phyloP scores from a whole-genome alignment of 257 asterid species.

The Jaltomata sinuosa region DNA sequence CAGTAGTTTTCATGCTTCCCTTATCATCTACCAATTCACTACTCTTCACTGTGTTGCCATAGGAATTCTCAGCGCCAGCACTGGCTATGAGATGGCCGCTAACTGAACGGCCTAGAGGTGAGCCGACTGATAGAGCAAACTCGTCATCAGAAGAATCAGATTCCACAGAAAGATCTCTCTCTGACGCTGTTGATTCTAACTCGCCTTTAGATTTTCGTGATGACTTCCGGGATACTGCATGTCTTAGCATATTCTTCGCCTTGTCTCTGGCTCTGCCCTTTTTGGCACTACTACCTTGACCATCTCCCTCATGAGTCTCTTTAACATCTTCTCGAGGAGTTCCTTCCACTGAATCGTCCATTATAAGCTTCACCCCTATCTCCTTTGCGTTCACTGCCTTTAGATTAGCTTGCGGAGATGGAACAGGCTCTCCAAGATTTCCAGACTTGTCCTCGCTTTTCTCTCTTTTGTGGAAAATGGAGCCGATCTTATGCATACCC shows the following conservation, averaged over 20 bases:
- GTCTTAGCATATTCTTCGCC: not conserved
- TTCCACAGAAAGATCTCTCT: not conserved
- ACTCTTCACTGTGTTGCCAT: not conserved
- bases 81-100: not conserved
- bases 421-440: conserved; percentile 20
- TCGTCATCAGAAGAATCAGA: conserved; percentile 10
- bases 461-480: conserved; percentile 46
- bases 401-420: conserved; percentile 47
- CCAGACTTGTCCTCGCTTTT: conserved; percentile 26
- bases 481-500: conserved; percentile 52
- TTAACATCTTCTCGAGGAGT: conserved; percentile 24
- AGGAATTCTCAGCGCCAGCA: not conserved
- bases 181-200: conserved; percentile 6
- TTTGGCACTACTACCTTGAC: conserved; percentile 1
- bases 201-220: not conserved
- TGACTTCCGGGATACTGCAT: conserved; percentile 1
- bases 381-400: conserved; percentile 31
- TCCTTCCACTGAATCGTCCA: conserved; percentile 32
- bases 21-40: not conserved
- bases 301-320: conserved; percentile 29
- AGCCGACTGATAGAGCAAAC: not conserved
- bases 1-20: not conserved
- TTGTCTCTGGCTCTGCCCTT: not conserved
- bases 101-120: not conserved
- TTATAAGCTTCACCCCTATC: conserved; percentile 43